These are phyloP conservation scores for Xylariaceae sp. DNA, from an alignment of 2,329 filamentous ascomycete genomes.

Conservation along the genomic window DNA sequence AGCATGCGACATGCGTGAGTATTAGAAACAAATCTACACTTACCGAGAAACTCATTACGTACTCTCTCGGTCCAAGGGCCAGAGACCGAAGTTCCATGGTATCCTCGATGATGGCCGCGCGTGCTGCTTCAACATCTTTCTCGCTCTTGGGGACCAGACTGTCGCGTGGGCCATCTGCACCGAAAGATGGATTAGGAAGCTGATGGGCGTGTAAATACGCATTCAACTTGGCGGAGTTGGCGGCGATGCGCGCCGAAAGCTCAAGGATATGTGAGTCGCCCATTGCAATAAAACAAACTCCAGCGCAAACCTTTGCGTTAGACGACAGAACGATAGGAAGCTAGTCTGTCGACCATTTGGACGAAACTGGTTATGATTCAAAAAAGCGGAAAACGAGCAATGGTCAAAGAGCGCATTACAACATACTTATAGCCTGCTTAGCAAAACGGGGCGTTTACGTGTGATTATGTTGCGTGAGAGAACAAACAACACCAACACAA, in stretches of 20 bases:
- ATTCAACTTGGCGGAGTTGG: constrained; percentile 1
- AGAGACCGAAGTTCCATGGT: constrained; percentile 15
- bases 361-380: too few relatives aligned
- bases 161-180: constrained; percentile 12
- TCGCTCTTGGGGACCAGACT: constrained; percentile 5
- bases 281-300: constrained; percentile 3
- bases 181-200: constrained; percentile 14
- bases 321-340: too few relatives aligned
- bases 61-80: constrained; percentile 16
- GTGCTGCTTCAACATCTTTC: constrained; percentile 10
- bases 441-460: too few relatives aligned
- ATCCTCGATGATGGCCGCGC: constrained; percentile 18
- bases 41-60: constrained; percentile 16
- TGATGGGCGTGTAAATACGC: constrained; percentile 3
- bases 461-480: too few relatives aligned
- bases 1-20: too few relatives aligned
- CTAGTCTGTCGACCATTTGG: too few relatives aligned
- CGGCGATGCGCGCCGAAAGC: constrained; percentile 7
- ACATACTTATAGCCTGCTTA: too few relatives aligned
- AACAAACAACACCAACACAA: too few relatives aligned
- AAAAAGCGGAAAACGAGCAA: too few relatives aligned
- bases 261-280: constrained; percentile 9
- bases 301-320: too few relatives aligned
- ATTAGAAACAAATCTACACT: neutral
- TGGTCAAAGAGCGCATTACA: too few relatives aligned